Evolutionary conservation across 73 alveolate genomes (phyloP), one percentile per base, ranked within the genome.

Genomic region (Urostyla sp.): DNA sequence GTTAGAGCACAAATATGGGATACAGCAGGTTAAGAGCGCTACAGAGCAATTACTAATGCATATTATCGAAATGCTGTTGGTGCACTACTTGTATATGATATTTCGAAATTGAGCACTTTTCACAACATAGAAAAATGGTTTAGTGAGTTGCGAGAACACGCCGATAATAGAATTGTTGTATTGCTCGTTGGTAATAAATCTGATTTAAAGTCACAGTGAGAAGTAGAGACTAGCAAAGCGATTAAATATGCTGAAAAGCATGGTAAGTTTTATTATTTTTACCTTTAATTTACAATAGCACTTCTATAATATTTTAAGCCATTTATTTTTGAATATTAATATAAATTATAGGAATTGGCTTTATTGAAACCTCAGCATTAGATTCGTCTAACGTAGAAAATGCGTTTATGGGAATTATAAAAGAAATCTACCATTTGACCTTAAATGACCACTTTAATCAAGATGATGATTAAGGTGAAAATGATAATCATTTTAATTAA

Each of bases 1-100:
- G 80, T 93, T 51, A 91, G 90, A 51, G 95, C 95, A 8, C 87
- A 93, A 75, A 91, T 94, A 0, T 94, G 98, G 98, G 98, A 94
- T 81, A 94, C 98, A 31, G 98, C 98, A 0, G 98, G 98, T 8
- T 79, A 92, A 78, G 98, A 94, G 72, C 58, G 97, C 20, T 92
- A 84, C 72, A 72, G 94, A 44, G 91, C 96, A 3, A 83, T 94
- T 24, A 91, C 93, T 36, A 67, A 72, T 53, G 94, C 97, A 6
- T 88, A 94, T 75, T 94, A 94, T 58, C 85, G 96, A 91, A 91
- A 93, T 36, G 97, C 98, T 13, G 92, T 72, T 56, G 95, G 97
- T 4, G 97, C 91, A 51, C 69, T 91, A 46, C 63, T 91, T 24
- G 97, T 91, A 0, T 91, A 91, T 63, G 97, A 91, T 67, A 78